Evolutionary conservation across 441 rosid species (phyloP), one percentile per base, ranked within the genome.

Genomic region (Eutrema salsugineum): DNA sequence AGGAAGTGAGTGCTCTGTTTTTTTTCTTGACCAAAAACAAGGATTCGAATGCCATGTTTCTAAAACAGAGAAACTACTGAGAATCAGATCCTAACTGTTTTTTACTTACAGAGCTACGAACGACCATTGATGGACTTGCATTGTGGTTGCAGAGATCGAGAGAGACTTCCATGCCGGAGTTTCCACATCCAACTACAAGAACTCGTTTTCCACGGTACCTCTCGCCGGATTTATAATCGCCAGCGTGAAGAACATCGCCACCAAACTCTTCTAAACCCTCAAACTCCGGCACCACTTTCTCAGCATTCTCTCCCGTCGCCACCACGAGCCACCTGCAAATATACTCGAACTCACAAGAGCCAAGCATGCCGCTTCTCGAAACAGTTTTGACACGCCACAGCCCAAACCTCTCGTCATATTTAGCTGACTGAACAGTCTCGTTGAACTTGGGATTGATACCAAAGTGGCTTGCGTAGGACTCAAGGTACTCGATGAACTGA

Each of bases 111-210:
- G 93, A 84, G 83, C 85, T 86, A 16, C 97, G 84, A 60, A 88
- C 91, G 55, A 90, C 98, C 93, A 94, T 85, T 19, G 89, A 87
- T 43, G 97, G 96, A 16, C 27, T 78, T 3, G 90, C 91, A 20
- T 76, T 78, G 69, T 91, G 81, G 46, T 87, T 88, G 48, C 85
- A 84, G 8, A 94, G 91, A 75, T 94, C 98, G 6, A 91, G 88
- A 71, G 93, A 88, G 9, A 90, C 86, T 62, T 94, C 97, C 98
- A 94, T 94, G 51, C 97, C 97, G 1, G 98, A 91, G 79, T 94
- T 89, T 12, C 97, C 97, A 46, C 98, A 91, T 22, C 98, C 98
- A 4, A 94, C 97, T 0, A 94, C 96, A 5, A 94, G 77, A 0
- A 94, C 96, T 14, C 72, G 77, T 78, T 94, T 84, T 3, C 91